A percentile compares a stretch with the other conserved stretches of the same genome.
phyloP scores from a whole-genome alignment of 495 filamentous ascomycete species.

The Cercophora scortea region DNA sequence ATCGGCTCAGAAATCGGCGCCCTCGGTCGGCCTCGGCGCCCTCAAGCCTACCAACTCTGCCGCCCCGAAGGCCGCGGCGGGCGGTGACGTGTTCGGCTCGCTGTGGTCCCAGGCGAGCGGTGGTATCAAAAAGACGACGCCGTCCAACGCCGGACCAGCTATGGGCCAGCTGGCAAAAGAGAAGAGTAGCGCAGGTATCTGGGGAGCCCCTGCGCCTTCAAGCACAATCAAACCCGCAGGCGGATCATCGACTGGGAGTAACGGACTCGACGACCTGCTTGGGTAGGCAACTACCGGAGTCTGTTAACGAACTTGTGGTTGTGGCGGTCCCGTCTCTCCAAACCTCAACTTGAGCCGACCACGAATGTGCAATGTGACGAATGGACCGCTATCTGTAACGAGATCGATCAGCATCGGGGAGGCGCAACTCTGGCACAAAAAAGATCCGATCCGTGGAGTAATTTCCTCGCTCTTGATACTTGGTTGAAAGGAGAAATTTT shows the following conservation, averaged over 20 bases:
- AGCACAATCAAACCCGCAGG: conserved; percentile 1
- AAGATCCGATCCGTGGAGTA: no score
- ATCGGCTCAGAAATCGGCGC: conserved; percentile 15
- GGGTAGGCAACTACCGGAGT: conserved; percentile 17
- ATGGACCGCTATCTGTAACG: no score
- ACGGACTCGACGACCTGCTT: conserved; percentile 36
- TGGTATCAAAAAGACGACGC: conserved; percentile 68
- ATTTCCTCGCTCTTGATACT: no score
- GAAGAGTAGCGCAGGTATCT: conserved; percentile 88
- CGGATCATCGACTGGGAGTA: conserved; percentile 14
- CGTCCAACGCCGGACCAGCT: conserved; percentile 54
- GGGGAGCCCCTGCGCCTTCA: conserved; percentile 47
- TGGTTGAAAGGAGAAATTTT: no score
- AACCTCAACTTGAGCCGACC: not conserved
- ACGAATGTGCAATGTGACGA: not conserved
- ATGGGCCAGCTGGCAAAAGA: conserved; percentile 93
- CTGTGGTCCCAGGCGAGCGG: conserved; percentile 74
- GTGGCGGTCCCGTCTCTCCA: not conserved
- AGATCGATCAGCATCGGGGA: no score
- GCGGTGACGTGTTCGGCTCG: conserved; percentile 79
- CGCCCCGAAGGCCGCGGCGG: conserved; percentile 45
- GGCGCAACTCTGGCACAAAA: no score
- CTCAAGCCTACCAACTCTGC: conserved; percentile 14
- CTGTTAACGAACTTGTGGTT: not conserved
- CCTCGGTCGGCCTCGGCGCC: conserved; percentile 17